phyloP scores from a whole-genome alignment of 192 early-diverging fungal genomes.

The Mortierella hygrophila region DNA sequence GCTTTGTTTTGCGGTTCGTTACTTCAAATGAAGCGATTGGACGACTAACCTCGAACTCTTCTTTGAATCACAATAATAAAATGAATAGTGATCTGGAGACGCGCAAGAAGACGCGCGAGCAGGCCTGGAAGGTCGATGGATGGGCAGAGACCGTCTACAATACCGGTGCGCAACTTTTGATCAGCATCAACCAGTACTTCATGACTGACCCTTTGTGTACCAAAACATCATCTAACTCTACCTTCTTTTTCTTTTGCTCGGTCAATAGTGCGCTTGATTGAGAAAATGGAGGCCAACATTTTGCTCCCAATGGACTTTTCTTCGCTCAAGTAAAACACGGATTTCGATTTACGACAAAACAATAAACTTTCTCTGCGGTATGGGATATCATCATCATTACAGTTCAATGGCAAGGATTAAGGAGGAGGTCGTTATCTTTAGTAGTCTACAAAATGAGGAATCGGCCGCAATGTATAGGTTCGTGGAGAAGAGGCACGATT shows the following conservation, averaged over 20 bases:
- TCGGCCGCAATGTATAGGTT: background rate
- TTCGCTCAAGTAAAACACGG: conserved; percentile 39
- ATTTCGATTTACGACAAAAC: background rate
- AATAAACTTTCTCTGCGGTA: background rate
- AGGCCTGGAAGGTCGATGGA: conserved; percentile 93
- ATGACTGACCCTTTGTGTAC: background rate
- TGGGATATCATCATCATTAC: background rate
- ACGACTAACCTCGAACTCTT: no score
- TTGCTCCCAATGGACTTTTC: conserved; percentile 71
- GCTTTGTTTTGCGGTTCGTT: background rate
- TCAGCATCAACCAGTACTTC: background rate
- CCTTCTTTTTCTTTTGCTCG: background rate
- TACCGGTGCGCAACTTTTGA: conserved; percentile 67
- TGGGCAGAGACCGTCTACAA: conserved; percentile 94
- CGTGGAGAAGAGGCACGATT: background rate
- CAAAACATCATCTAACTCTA: background rate
- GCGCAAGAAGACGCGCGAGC: conserved; percentile 91
- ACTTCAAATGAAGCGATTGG: background rate
- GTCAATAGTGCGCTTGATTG: conserved; percentile 77
- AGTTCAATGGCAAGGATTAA: background rate
- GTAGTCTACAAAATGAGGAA: conserved; percentile 20
- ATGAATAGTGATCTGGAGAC: conserved; percentile 79
- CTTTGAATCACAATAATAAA: background rate
- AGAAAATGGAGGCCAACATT: conserved; percentile 86
- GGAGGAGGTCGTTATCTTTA: background rate